phyloP scores from a whole-genome alignment of 495 filamentous ascomycete species.

The Cercophora sp. region DNA sequence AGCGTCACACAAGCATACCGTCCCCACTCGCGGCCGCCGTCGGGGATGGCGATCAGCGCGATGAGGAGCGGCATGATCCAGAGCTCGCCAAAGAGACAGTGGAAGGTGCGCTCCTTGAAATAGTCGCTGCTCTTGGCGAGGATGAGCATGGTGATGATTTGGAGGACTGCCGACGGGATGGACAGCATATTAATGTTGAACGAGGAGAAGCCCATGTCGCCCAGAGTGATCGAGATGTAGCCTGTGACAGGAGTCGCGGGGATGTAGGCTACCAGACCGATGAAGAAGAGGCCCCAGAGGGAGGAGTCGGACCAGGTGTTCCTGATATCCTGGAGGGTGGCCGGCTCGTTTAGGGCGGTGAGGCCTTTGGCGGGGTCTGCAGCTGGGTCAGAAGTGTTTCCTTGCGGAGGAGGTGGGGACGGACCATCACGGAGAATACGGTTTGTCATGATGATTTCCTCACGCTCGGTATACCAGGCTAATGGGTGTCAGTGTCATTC shows the following conservation, averaged over 20 bases:
- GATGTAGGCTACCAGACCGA: constrained; percentile 48
- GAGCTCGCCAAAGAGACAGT: constrained; percentile 42
- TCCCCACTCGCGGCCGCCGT: constrained; percentile 35
- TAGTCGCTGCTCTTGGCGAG: constrained; percentile 40
- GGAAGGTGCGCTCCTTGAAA: constrained; percentile 43
- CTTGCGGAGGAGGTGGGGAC: too few relatives aligned
- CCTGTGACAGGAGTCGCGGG: constrained; percentile 38
- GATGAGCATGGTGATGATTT: constrained; percentile 41
- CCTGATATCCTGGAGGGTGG: constrained; percentile 28
- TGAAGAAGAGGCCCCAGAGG: constrained; percentile 42
- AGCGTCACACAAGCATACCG: constrained; percentile 40
- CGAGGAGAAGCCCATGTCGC: constrained; percentile 39
- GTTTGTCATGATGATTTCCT: constrained; percentile 56
- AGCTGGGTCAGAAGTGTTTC: too few relatives aligned
- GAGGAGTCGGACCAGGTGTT: constrained; percentile 23
- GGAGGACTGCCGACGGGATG: constrained; percentile 40
- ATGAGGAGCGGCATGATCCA: constrained; percentile 45
- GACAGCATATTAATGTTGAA: constrained; percentile 46
- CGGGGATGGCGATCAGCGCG: constrained; percentile 36
- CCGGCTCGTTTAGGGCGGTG: constrained; percentile 28
- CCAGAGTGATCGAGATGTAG: constrained; percentile 42
- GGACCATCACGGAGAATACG: constrained; percentile 58
- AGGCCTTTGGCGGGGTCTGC: constrained; percentile 56
- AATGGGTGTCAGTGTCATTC: too few relatives aligned
- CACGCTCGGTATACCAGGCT: constrained; percentile 57